Evolutionary conservation across 1,284 basidiomycete species (phyloP), one percentile per base, ranked within the genome.

Genomic region (Malassezia yamatoensis): DNA sequence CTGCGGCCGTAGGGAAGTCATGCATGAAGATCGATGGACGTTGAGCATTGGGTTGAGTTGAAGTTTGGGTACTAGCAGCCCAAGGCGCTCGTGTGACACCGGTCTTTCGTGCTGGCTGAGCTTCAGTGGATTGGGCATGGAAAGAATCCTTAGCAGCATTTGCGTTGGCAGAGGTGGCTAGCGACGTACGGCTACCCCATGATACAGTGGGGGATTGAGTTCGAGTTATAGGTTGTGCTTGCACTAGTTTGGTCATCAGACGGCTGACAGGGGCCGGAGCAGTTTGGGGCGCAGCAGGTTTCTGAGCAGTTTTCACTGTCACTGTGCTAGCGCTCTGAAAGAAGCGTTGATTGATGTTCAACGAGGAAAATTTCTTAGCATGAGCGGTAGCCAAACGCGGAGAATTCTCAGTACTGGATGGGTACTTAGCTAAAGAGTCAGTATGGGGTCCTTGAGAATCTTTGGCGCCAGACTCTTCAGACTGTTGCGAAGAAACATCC

Each of bases 1-100:
- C 71, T 16, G 68, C 70, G 13, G 71, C 71, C 6, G 71, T 74
- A 11, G 71, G 71, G 36, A 74, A 72, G 55, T 74, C 71, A 18
- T 62, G 63, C 2, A 63, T 47, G 10, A 52, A 54, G 35, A 53
- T 49, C 46, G 59, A 49, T 6, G 35, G 15, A 13, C 32, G 39
- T n/a, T 60, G 36, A 11, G 51, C 44, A 2, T 57, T 49, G 50
- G 66, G 64, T 24, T 57, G 59, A 5, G 20, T 13, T 15, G 11
- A n/a, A 2, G 32, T 46, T 9, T 21, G 18, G 6, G 42, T 32
- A 24, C 18, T 11, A 5, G 41, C 15, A 5, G 41, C 41, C 45
- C 45, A 35, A 5, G 34, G 66, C 58, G 47, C 56, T 51, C n/a
- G 49, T 34, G 18, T 59, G 56, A 52, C 62, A 53, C 20, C 55